Conservation (phyloP, 176 grass and related monocot species). For the Raddia distichophylla region DNA sequence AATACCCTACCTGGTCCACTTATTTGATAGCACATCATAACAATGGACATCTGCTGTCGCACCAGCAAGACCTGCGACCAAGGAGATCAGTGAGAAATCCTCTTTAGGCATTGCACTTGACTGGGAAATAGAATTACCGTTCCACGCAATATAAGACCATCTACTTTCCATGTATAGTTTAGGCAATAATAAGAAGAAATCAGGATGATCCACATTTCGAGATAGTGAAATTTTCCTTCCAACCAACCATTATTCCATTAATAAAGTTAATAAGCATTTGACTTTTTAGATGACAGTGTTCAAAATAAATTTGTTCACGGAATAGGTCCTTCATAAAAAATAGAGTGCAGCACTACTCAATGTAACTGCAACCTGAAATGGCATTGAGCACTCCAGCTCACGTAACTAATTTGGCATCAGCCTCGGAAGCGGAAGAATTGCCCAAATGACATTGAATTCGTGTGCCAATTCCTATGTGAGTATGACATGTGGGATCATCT, state of each 20-base stretch:
- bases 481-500: no score
- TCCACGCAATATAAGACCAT: not conserved
- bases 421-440: no score
- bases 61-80: slow-evolving; percentile 82
- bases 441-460: no score
- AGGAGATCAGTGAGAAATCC: slow-evolving; percentile 28
- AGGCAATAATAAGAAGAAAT: not conserved
- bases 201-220: not conserved
- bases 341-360: not conserved
- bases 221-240: not conserved
- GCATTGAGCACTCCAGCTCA: slow-evolving; percentile 1
- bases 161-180: slow-evolving; percentile 2
- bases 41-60: slow-evolving; percentile 99
- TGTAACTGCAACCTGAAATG: not conserved
- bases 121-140: slow-evolving; percentile 17
- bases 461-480: no score
- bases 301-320: slow-evolving; percentile 22
- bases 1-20: slow-evolving; percentile 93
- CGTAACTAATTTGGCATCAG: not conserved
- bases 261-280: not conserved
- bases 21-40: slow-evolving; percentile 90
- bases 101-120: not conserved
- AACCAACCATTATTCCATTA: not conserved
- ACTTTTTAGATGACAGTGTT: not conserved
- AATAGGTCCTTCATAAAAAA: not conserved